Evolutionary conservation across 2,329 filamentous ascomycete species (phyloP), one percentile per base, ranked within the genome.

Genomic region (Aspergillus sp.): DNA sequence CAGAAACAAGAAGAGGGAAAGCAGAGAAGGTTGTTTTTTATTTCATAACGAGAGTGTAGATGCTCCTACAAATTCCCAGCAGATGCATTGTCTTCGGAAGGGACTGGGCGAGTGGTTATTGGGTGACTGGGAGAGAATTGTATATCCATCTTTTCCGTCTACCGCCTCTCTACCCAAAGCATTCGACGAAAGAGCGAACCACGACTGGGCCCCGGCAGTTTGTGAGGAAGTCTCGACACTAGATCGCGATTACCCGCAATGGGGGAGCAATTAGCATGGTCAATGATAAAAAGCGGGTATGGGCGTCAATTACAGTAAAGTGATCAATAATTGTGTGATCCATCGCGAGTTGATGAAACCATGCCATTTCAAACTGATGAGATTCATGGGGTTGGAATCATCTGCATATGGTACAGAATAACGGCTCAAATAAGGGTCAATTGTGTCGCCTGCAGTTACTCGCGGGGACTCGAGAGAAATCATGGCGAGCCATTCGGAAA

Each of bases 401-500:
- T 64, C 60, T n/a, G 50, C 51, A 6, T 63, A 58, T 9, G 70
- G 68, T 4, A 71, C 63, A 19, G 53, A 53, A 51, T 74, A 75
- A 12, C 72, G 69, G 52, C 69, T 68, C 20, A 75, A 57, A 51
- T 68, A 75, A 7, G 71, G 64, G 47, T 74, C 72, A 25, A 72
- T 61, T 12, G 58, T 53, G 51, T 74, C 69, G 35, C 61, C 54
- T 13, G 54, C 58, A 32, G 54, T 54, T 3, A 75, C 55, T 15
- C 69, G 63, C 12, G 68, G 66, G 12, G 72, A 74, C 9, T 57
- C 54, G 12, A 75, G 60, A 13, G 74, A 71, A 5, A 85, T 68
- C 42, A 82, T 71, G 5, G 73, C 81, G 17, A 86, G 67, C 82
- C 83, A 88, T 66, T 85, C 79, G 37, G 76, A 74, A 19, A 82